phyloP scores from a whole-genome alignment of 2,329 filamentous ascomycete species.

The Fusarium neocosmosporiellum region DNA sequence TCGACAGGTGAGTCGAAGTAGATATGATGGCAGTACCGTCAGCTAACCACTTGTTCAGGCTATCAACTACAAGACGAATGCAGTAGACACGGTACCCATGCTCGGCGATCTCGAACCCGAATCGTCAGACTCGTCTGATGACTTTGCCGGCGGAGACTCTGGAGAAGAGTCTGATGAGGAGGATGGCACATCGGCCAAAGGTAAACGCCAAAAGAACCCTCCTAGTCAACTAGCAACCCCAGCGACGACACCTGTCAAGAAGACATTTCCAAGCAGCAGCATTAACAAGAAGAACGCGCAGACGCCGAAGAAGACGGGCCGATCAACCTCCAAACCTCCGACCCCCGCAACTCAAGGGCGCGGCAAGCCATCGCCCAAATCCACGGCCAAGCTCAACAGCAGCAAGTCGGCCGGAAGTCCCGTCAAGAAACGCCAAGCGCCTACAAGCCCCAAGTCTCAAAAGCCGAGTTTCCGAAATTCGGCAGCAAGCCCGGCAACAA shows the following conservation, averaged over 20 bases:
- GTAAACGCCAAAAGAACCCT: slow-evolving; percentile 49
- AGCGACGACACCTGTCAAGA: slow-evolving; percentile 42
- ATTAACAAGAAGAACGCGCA: slow-evolving; percentile 49
- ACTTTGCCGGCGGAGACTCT: slow-evolving; percentile 48
- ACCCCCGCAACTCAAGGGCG: slow-evolving; percentile 32
- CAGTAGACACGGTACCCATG: slow-evolving; percentile 27
- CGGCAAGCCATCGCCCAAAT: slow-evolving; percentile 28
- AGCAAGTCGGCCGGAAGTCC: slow-evolving; percentile 47
- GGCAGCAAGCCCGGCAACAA: slow-evolving; percentile 4
- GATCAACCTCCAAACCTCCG: slow-evolving; percentile 20
- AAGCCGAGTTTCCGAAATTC: slow-evolving; percentile 6
- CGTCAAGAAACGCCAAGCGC: slow-evolving; percentile 22
- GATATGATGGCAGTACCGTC: neutral
- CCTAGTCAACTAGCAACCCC: slow-evolving; percentile 37
- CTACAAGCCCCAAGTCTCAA: slow-evolving; percentile 7
- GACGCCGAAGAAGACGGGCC: slow-evolving; percentile 44
- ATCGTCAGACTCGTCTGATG: slow-evolving; percentile 49
- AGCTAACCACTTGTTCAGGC: slow-evolving; percentile 42
- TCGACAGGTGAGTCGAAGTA: slow-evolving; percentile 54
- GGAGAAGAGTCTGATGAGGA: slow-evolving; percentile 45
- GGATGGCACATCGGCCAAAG: slow-evolving; percentile 43
- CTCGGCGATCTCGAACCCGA: slow-evolving; percentile 43
- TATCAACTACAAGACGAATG: slow-evolving; percentile 50
- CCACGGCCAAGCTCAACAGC: slow-evolving; percentile 21
- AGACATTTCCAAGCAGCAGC: slow-evolving; percentile 37